Evolutionary conservation across 2,329 filamentous ascomycete species (phyloP), one percentile per base, ranked within the genome.

Genomic region (Claviceps sp.): DNA sequence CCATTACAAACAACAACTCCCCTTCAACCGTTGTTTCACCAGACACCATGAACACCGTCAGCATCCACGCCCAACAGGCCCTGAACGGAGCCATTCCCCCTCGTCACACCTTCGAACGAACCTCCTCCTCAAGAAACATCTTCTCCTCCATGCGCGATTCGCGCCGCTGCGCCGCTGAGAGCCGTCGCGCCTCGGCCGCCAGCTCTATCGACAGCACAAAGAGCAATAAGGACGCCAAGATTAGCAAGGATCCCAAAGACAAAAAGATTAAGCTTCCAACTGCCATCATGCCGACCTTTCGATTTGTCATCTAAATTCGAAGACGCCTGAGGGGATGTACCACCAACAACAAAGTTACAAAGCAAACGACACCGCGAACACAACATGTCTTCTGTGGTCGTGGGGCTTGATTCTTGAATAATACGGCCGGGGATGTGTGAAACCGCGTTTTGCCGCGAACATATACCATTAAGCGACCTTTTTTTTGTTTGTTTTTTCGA

Each of bases 121-220:
- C 4, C 18, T 13, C 40, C 2, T 22, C 18, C 9, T 34, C 30
- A 34, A 42, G 13, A 42, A 42, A 42, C n/a, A 14, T 22, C 45
- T 47, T 55, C 37, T 40, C 54, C 18, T 45, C 49, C 41, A 50
- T 56, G 53, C 38, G 54, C 22, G 24, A n/a, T n/a, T 46, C 24
- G 14, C 43, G 22, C 8, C 26, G 43, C 16, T 11, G 24, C 43
- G 26, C 43, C 16, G 24, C 43, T 5, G 24, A 50, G 48, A 50
- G 48, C 38, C 48, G 48, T 14, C 48, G 52, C 45, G 30, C 18
- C 4, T 54, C 52, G 13, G 46, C 47, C 40, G 43, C 48, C 26
- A 47, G 30, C 45, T 47, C 9, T 30, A 3, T 47, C 9, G n/a
- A 30, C 30, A 34, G n/a, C 30, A 37, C 18, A 20, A 37, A 37